Evolutionary conservation across 179 eudicot species (phyloP), one percentile per base, ranked within the genome.

Genomic region (Monotropa hypopitys): DNA sequence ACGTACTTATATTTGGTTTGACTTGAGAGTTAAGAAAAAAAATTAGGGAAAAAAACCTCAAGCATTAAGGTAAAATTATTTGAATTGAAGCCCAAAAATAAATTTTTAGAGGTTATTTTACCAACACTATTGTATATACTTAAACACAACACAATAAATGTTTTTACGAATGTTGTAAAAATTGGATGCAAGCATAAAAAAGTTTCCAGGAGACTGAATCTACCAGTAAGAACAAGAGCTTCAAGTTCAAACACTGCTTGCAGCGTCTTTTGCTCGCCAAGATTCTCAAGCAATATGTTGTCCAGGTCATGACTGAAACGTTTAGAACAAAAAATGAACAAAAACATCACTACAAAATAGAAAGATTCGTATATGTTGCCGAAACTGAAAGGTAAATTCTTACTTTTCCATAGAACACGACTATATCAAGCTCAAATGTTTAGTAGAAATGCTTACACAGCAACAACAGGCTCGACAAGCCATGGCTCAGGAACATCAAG

Each of bases 401-500:
- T 32, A 16, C n/a, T n/a, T 10, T 67, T 38, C 0, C 33, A 70
- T 72, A 74, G 26, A 50, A 72, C 20, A 30, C 43, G 3, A 74
- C 57, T 30, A 79, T 26, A 57, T 73, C 53, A 26, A 49, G 47
- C 72, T 51, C 70, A 70, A 42, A 46, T 46, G 51, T 72, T 70
- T 53, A 30, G 20, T 18, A 54, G 43, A 75, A 59, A 62, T 79
- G 73, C 91, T 79, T 91, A 94, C 98, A 94, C 83, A 45, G 98
- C 98, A 85, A 93, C 82, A 70, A 94, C 89, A 78, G 98, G 97
- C 82, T 94, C 97, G 78, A 94, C 97, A 78, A 94, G 97, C 98
- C 98, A 94, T 67, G 97, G 91, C 82, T 93, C 98, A 73, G 98
- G 98, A 69, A 94, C 98, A 86, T 94, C 98, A 84, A 94, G 97